Base-by-base conservation (phyloP, 495 filamentous ascomycete species). In the Terfezia claveryi region DNA sequence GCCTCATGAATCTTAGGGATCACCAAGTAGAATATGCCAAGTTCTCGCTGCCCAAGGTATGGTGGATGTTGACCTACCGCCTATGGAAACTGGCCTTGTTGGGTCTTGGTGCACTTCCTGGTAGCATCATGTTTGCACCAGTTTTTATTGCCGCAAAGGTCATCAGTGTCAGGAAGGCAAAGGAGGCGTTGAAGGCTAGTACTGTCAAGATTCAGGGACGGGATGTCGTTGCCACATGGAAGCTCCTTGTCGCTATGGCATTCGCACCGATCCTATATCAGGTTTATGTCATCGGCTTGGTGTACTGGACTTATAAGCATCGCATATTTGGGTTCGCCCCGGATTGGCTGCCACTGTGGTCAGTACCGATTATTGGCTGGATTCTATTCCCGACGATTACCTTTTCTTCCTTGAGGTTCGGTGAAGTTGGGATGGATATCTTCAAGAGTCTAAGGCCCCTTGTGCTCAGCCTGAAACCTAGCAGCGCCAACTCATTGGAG, bases 141-240 rank as follows among this genome's bases (percentile, higher is more conserved):
- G 85, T 99, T 51, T 99, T 99, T 68, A 76, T 89, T 44, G 83
- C 80, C 16, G 81, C 85, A 23, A 95, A 94, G 64, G 67, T 82
- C 55, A 89, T 94, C 58, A 93, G 86, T n/a, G 80, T 78, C 54
- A 82, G 79, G 60, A 99, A 99, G 69, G 86, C 89, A 0, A 80
- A 77, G 58, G 82, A 91, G 67, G 91, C 91, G 0, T 76, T 99
- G 27, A 89, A 88, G 4, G 87, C 81, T 23, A 94, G 87, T 10
- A 84, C 82, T 2, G 91, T 99, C 58, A 99, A 99, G 65, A 76
- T 99, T 32, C 82, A 92, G 65, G 91, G 85, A 16, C 77, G 80
- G 37, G 91, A 99, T 67, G 91, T 99, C 23, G 88, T 99, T 73
- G 91, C 91, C 0, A 96, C 91, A 0, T 99, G 91, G 91, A 99